Evolutionary conservation across 305 asterid species (phyloP).

Genomic region (Withania somnifera): DNA sequence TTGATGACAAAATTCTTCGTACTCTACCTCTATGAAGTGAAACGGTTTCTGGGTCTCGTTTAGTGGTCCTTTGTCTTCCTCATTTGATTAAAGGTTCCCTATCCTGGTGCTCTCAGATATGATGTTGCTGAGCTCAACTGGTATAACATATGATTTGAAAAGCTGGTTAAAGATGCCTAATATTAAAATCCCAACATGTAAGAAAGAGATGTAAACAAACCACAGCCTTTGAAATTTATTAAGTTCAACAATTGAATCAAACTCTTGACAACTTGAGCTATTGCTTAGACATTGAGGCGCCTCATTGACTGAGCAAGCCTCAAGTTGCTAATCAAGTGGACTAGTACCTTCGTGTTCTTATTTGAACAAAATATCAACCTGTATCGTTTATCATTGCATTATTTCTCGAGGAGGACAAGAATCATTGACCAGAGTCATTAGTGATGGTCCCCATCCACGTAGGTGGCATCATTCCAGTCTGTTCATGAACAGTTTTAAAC

Average conservation of each 20-base stretch:
- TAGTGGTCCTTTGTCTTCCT: not conserved
- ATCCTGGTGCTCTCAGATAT: not conserved
- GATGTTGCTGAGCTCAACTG: not conserved
- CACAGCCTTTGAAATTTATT: not conserved
- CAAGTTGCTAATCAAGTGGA: not conserved
- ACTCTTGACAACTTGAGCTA: not conserved
- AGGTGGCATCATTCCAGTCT: slow-evolving; percentile 48
- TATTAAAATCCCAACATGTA: not conserved
- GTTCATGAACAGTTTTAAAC: slow-evolving; percentile 39
- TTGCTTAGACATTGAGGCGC: not conserved
- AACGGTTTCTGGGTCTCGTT: not conserved
- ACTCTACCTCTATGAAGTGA: not conserved
- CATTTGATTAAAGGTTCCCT: not conserved
- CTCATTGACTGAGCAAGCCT: not conserved
- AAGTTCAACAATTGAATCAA: not conserved
- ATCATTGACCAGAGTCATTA: not conserved
- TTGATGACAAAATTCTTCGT: not conserved
- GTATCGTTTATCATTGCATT: not conserved
- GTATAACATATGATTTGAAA: not conserved
- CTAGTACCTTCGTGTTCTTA: not conserved
- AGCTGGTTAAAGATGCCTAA: not conserved
- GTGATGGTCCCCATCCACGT: slow-evolving; percentile 36
- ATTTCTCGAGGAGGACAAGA: not conserved
- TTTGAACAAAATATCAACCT: not conserved
- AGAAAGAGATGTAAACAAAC: not conserved